Evolutionary conservation across 306 rosid genomes (phyloP), one percentile per base, ranked within the genome.

Genomic region (Cucurbita moschata): DNA sequence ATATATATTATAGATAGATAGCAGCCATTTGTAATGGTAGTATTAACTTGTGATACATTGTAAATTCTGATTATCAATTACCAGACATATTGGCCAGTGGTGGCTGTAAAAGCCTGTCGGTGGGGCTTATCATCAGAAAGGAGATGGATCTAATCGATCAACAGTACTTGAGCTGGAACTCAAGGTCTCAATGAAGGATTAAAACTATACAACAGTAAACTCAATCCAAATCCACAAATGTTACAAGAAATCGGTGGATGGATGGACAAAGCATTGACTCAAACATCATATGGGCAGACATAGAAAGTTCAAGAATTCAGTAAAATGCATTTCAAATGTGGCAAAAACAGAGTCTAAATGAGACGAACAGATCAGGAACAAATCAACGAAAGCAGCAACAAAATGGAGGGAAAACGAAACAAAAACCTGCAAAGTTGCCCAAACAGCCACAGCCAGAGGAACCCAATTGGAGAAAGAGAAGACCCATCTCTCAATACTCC

Each of bases 391-490:
- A 6, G 18, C 10, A 30, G 0, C 26, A 58, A 26, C 56, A 14
- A 75, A 14, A 52, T 37, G 54, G 73, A 68, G 57, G 57, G 57
- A 47, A 60, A 5, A 60, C 19, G 9, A 30, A 62, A n/a, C 70
- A 40, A 40, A 63, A 63, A 94, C 99, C 99, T 94, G 99, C 39
- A 84, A 21, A 70, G 96, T 85, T 2, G 89, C 82, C 97, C 97
- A 91, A 0, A 91, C 91, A 60, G 91, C 97, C 63, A 84, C 86
- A 16, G 74, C 84, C 65, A 94, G 79, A 43, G 95, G 96, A 81
- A 94, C 87, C 97, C 97, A 94, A 71, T 85, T 89, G 77, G 99
- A 86, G 77, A 88, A 79, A 79, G 96, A 81, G 81, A 89, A 86
- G 50, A 91, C 42, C 99, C 97, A 94, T 84, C 83, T 89, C 88